phyloP scores from a whole-genome alignment of 768 basidiomycete genomes.

The Leccinum rimulosum region DNA sequence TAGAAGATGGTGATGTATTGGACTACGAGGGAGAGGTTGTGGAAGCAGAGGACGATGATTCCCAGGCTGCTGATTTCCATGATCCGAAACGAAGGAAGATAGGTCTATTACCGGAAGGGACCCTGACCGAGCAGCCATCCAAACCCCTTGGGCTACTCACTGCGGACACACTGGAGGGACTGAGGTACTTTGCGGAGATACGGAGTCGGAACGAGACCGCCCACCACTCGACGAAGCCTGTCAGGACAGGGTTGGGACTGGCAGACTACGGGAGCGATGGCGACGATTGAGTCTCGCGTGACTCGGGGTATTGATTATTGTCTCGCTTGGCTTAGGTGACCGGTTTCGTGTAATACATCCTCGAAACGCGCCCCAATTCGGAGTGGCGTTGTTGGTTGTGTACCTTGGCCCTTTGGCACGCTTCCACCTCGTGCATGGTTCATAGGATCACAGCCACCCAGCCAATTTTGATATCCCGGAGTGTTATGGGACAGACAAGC shows the following conservation, averaged over 20 bases:
- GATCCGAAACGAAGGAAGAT: conserved; percentile 37
- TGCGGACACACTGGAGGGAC: conserved; percentile 81
- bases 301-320: conserved; percentile 5
- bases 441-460: conserved; percentile 27
- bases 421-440: conserved; percentile 21
- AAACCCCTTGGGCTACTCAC: conserved; percentile 63
- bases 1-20: conserved; percentile 73
- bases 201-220: conserved; percentile 57
- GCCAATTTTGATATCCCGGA: neutral
- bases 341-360: neutral
- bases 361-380: neutral
- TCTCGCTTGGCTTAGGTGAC: neutral
- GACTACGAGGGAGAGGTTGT: conserved; percentile 37
- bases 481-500: neutral
- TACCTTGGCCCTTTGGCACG: conserved; percentile 22
- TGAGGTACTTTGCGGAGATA: conserved; percentile 90
- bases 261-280: conserved; percentile 79
- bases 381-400: conserved; percentile 13
- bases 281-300: conserved; percentile 35
- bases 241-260: conserved; percentile 53
- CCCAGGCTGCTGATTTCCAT: conserved; percentile 36
- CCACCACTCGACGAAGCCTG: conserved; percentile 18
- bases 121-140: conserved; percentile 32
- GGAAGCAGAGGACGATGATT: conserved; percentile 33
- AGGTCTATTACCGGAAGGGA: conserved; percentile 27